Conservation (phyloP, 2,329 filamentous ascomycete species). For the Calonectria crousiana region DNA sequence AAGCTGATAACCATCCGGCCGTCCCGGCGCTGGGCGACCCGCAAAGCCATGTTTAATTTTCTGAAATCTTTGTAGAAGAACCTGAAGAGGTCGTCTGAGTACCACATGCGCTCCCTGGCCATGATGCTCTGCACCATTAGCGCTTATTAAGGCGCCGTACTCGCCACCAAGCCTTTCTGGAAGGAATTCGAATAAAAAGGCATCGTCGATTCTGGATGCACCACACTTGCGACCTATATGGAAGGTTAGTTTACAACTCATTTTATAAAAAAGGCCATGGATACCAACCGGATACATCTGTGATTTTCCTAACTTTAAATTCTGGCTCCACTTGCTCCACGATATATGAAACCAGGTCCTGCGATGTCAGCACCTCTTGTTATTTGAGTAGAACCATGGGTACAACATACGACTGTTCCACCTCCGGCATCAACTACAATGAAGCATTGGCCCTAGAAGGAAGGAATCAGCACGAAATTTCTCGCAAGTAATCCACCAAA, state of each 20-base stretch:
- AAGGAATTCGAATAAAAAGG: slow-evolving; percentile 26
- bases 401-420: slow-evolving; percentile 29
- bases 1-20: slow-evolving; percentile 6
- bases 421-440: slow-evolving; percentile 32
- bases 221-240: slow-evolving; percentile 15
- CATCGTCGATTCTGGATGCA: slow-evolving; percentile 23
- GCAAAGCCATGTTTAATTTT: slow-evolving; percentile 22
- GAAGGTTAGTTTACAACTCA: background rate
- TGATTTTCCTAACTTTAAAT: slow-evolving; percentile 15
- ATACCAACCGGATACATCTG: slow-evolving; percentile 10
- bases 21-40: background rate
- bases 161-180: slow-evolving; percentile 10
- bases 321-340: slow-evolving; percentile 20
- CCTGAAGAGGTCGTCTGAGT: slow-evolving; percentile 1
- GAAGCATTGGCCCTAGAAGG: slow-evolving; percentile 23
- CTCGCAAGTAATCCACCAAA: background rate
- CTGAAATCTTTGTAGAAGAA: slow-evolving; percentile 19
- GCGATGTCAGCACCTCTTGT: background rate
- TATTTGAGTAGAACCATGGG: background rate
- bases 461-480: background rate
- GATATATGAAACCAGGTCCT: slow-evolving; percentile 27
- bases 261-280: accelerated
- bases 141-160: background rate
- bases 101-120: slow-evolving; percentile 20
- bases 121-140: background rate